Base-by-base conservation (phyloP, 78 protist genomes). In the Dictyostelium intermedium region DNA sequence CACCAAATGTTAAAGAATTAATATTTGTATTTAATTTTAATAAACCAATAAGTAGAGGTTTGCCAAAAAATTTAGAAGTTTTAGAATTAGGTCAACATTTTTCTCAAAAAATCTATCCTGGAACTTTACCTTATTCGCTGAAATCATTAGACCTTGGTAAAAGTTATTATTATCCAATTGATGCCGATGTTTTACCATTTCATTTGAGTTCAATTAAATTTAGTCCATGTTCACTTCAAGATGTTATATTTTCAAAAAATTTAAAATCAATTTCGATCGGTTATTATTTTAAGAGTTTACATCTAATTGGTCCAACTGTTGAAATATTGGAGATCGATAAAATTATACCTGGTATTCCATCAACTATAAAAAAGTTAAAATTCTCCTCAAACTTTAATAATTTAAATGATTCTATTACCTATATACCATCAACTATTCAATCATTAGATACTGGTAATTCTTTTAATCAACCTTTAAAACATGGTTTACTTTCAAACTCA, bases 401-500 rank as follows among this genome's bases (percentile, higher is more conserved):
- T 72, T 34, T 34, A 72, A 72, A 16, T 34, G 35, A 30, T 14
- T 32, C 45, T 20, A 41, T n/a, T 14, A 25, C 20, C 14, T 35
- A 2, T 35, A 14, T 73, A 35, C 82, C 82, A 3, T 10, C 30
- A 34, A 18, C 5, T 2, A 39, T 76, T 2, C 23, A 43, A 76
- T 37, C 60, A 34, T 16, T 76, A n/a, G 61, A 76, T 39, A 39
- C 56, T 23, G 82, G 82, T 76, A 47, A 41, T 76, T 8, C 56
- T 37, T 76, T 76, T 76, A 76, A 76, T 39, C 82, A 76, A 76
- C 82, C 82, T 39, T n/a, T 76, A 76, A 20, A 20, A 37, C 32
- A n/a, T n/a, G 4, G 13, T 23, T 13, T 73, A 5, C 3, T 76
- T n/a, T n/a, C 82, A 76, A 20, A 25, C 23, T 39, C 82, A 23